Conservation (phyloP, 371 early-diverging fungal species). For the Mortierella sp. region DNA sequence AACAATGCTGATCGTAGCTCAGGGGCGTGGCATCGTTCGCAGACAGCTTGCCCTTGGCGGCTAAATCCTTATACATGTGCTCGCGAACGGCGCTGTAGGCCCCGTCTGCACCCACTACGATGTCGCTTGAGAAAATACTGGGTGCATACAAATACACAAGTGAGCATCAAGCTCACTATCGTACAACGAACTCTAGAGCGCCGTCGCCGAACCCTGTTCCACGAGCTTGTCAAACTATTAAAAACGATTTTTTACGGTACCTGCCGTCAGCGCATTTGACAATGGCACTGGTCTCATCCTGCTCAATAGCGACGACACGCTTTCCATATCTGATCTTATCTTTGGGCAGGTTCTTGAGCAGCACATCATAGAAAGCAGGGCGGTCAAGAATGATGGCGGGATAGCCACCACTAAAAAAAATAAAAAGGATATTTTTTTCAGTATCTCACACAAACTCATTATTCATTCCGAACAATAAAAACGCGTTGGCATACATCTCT, state of each 20-base stretch:
- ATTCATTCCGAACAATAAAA: too few species aligned
- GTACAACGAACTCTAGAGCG: too few species aligned
- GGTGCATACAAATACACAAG: neutral
- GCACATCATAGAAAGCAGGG: conserved; percentile 42
- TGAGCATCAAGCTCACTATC: too few species aligned
- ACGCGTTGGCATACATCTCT: conserved; percentile 52
- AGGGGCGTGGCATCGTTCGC: conserved; percentile 34
- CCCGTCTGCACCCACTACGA: conserved; percentile 50
- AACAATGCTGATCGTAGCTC: conserved; percentile 47
- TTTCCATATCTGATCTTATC: conserved; percentile 40
- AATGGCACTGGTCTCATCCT: conserved; percentile 21
- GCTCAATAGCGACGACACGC: conserved; percentile 27
- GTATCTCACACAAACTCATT: too few species aligned
- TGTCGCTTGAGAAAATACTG: conserved; percentile 33
- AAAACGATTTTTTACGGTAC: too few species aligned
- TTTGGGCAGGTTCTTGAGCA: conserved; percentile 46
- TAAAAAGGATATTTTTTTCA: too few species aligned
- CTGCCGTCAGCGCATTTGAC: conserved; percentile 49
- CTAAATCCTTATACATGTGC: conserved; percentile 30
- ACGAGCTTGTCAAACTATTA: neutral
- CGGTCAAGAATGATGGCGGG: conserved; percentile 52
- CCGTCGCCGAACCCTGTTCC: too few species aligned
- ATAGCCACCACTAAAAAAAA: conserved; percentile 38
- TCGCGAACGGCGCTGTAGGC: conserved; percentile 40
- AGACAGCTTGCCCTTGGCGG: conserved; percentile 25